phyloP scores from a whole-genome alignment of 2,329 filamentous ascomycete species.

The Grosmannia clavigera region DNA sequence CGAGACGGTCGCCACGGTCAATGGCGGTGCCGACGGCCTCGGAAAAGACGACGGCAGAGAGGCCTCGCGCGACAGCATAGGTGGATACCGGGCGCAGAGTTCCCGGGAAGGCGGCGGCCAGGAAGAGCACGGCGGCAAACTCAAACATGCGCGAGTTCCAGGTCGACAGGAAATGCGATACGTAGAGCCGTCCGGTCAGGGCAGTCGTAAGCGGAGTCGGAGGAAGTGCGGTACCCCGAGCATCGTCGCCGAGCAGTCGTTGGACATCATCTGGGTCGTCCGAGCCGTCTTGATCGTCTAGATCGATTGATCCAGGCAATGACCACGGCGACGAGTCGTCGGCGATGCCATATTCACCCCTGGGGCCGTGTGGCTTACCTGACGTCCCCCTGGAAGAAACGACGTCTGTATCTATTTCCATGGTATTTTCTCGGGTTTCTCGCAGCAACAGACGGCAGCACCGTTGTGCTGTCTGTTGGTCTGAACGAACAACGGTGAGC shows the following conservation, averaged over 20 bases:
- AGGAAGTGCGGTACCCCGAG: background rate
- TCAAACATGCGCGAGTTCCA: slow-evolving; percentile 55
- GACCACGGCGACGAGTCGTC: no score
- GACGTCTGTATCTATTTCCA: background rate
- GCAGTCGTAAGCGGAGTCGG: background rate
- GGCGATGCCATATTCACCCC: no score
- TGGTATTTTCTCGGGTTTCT: background rate
- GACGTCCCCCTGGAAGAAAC: no score
- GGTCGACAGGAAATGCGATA: slow-evolving; percentile 48
- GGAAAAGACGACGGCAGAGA: slow-evolving; percentile 45
- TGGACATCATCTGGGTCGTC: background rate
- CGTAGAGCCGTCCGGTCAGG: slow-evolving; percentile 29
- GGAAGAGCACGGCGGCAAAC: slow-evolving; percentile 47
- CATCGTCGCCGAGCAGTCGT: background rate
- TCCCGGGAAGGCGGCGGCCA: slow-evolving; percentile 40
- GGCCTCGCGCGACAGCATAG: slow-evolving; percentile 52
- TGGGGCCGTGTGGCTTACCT: no score
- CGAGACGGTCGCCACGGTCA: slow-evolving; percentile 40
- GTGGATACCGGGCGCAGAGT: slow-evolving; percentile 55
- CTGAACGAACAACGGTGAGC: no score
- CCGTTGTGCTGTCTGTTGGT: no score
- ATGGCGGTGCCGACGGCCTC: slow-evolving; percentile 46
- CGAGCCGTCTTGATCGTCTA: background rate
- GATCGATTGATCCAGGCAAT: background rate
- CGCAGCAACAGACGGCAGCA: no score